Evolutionary conservation across 164 flowering plant genomes (phyloP), one percentile per base, ranked within the genome.

Genomic region (Warburgia ugandensis): DNA sequence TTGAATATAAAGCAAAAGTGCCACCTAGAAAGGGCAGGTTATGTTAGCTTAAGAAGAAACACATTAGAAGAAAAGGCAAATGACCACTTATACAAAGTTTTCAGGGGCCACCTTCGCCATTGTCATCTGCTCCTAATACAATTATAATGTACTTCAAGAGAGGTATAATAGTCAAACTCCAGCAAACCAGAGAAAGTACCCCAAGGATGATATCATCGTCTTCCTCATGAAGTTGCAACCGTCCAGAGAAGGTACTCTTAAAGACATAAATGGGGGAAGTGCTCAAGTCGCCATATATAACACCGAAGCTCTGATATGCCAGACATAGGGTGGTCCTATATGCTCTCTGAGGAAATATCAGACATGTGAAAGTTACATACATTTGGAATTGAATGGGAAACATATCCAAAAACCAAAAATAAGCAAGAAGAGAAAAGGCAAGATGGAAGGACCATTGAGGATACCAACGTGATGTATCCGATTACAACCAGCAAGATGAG

Each of bases 1-100:
- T 35, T 3, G 86, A 75, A 54, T 80, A 80, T 56, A 80, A 42
- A n/a, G 86, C 82, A 73, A 80, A 80, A 5, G 86, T 79, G 21
- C 86, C 86, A 28, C 84, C 84, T 79, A 58, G 2, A 63, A 29
- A 55, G 45, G 16, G 1, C 48, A 57, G 26, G 13, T 33, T 27
- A 21, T 41, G 20, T 43, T 16, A 54, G 20, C 6, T 36, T 21
- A 35, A 51, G 44, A 52, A 59, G n/a, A n/a, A n/a, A n/a, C n/a
- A n/a, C n/a, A n/a, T n/a, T n/a, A n/a, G n/a, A n/a, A n/a, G n/a
- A n/a, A n/a, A n/a, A n/a, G n/a, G n/a, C n/a, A n/a, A n/a, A n/a
- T n/a, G n/a, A n/a, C n/a, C n/a, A 26, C 9, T 22, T 5, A 20
- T 10, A 31, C 9, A 26, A 16, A 22, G 31, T 21, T 2, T 4